Evolutionary conservation across 1,139 yeast species (phyloP), one percentile per base, ranked within the genome.

Genomic region (Debaryomyces fabryi): DNA sequence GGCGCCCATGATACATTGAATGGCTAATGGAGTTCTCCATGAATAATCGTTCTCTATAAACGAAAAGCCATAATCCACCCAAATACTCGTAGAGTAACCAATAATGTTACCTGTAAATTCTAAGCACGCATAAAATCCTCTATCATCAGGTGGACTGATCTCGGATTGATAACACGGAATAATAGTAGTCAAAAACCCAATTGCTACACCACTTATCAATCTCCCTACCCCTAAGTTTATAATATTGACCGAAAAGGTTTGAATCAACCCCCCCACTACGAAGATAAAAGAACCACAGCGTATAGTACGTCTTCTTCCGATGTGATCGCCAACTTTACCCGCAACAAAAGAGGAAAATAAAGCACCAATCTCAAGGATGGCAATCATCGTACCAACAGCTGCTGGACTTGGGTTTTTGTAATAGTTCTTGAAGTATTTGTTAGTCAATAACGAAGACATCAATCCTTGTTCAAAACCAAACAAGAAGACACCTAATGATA

Each of bases 131-230:
- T 89, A 79, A 59, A 86, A 82, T 1, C 98, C 98, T 52, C 98
- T 77, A 56, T 86, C 88, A 53, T 87, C 86, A 1, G 97, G 91
- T 13, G 96, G 96, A 35, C 95, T 85, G 51, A 92, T 89, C 64
- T 92, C 98, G 6, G 90, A 82, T 69, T 91, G 97, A 66, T 90
- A 92, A 44, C 93, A 89, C 0, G 98, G 97, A n/a, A 93, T 95
- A 46, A 91, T 89, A 6, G 96, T 89, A n/a, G 96, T 86, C 48
- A 92, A 75, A 60, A 89, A 78, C 10, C 97, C 98, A 41, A 92
- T 92, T 13, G 96, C 97, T 33, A 91, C 58, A 62, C 97, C 97
- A 40, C 92, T 82, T 38, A 91, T 77, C 42, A 90, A 77, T 56
- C 98, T 77, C 0, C 97, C 97, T 32, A 81, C 51, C 25, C 88